These are phyloP conservation scores for Rhizopus microsporus DNA, from an alignment of 371 early-diverging fungal species.

Conservation along the genomic window DNA sequence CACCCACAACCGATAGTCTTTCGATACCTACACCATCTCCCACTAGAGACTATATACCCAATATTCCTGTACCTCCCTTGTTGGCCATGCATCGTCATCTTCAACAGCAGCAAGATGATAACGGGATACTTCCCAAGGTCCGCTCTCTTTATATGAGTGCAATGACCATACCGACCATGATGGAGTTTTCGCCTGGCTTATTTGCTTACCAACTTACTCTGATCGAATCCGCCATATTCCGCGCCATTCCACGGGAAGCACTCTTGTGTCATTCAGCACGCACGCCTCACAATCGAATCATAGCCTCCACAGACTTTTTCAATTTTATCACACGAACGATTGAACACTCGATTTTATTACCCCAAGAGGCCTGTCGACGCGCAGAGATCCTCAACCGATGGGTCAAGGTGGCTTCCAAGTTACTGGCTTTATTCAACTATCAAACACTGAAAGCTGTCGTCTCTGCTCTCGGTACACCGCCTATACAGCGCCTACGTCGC, in stretches of 20 bases:
- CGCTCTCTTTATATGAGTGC: slow-evolving; percentile 52
- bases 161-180: slow-evolving; percentile 52
- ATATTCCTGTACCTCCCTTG: slow-evolving; percentile 50
- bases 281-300: slow-evolving; percentile 60
- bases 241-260: slow-evolving; percentile 57
- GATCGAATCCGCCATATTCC: slow-evolving; percentile 68
- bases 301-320: slow-evolving; percentile 76
- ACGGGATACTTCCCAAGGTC: slow-evolving; percentile 29
- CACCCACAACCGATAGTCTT: slow-evolving; percentile 29
- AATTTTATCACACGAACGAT: slow-evolving; percentile 73
- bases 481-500: slow-evolving; percentile 63
- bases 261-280: slow-evolving; percentile 64
- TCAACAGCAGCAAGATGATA: slow-evolving; percentile 17
- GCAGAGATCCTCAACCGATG: slow-evolving; percentile 63
- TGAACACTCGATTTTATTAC: slow-evolving; percentile 68
- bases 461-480: slow-evolving; percentile 68
- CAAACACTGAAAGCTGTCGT: slow-evolving; percentile 72
- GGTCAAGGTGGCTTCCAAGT: slow-evolving; percentile 66
- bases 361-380: slow-evolving; percentile 52
- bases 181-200: slow-evolving; percentile 62
- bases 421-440: slow-evolving; percentile 61
- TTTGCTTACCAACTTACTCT: slow-evolving; percentile 70
- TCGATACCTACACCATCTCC: slow-evolving; percentile 19
- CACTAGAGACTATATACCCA: slow-evolving; percentile 27
- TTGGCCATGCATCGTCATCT: slow-evolving; percentile 40